phyloP scores from a whole-genome alignment of 179 eudicot genomes.

The Sideroxylon spinosum region DNA sequence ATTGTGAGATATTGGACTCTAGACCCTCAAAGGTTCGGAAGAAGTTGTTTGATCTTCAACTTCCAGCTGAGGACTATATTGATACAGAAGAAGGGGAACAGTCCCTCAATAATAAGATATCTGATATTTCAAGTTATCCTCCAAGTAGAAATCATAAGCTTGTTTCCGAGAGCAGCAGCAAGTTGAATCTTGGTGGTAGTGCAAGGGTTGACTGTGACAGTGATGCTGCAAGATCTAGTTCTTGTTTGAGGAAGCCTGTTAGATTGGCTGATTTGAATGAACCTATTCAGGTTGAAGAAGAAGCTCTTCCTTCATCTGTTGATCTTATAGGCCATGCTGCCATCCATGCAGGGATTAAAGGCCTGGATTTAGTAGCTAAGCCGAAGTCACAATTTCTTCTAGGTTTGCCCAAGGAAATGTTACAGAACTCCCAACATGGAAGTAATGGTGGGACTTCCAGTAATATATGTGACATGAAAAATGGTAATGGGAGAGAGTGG shows the following conservation, averaged over 20 bases:
- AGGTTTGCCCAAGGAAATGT: conserved; percentile 33
- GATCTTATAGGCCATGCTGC: conserved; percentile 30
- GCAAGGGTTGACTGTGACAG: conserved; percentile 26
- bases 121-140: conserved; percentile 19
- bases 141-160: conserved; percentile 26
- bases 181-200: conserved; percentile 23
- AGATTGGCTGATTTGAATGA: conserved; percentile 77
- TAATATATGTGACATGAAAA: conserved; percentile 23
- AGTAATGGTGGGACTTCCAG: conserved; percentile 31
- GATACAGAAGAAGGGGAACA: conserved; percentile 62
- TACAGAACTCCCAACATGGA: conserved; percentile 32
- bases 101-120: conserved; percentile 22
- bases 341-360: conserved; percentile 24
- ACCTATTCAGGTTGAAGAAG: conserved; percentile 59
- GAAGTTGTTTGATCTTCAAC: conserved; percentile 71
- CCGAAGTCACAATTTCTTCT: conserved; percentile 30
- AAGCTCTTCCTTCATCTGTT: conserved; percentile 27
- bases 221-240: conserved; percentile 31
- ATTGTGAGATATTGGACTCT: conserved; percentile 55
- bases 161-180: conserved; percentile 30
- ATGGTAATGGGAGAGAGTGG: conserved; percentile 42
- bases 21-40: conserved; percentile 73
- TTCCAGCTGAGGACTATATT: conserved; percentile 66
- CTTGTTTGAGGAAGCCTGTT: conserved; percentile 34
- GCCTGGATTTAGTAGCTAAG: conserved; percentile 30